Evolutionary conservation across 2,329 filamentous ascomycete species (phyloP).

Genomic region (Chaetomium sp.): DNA sequence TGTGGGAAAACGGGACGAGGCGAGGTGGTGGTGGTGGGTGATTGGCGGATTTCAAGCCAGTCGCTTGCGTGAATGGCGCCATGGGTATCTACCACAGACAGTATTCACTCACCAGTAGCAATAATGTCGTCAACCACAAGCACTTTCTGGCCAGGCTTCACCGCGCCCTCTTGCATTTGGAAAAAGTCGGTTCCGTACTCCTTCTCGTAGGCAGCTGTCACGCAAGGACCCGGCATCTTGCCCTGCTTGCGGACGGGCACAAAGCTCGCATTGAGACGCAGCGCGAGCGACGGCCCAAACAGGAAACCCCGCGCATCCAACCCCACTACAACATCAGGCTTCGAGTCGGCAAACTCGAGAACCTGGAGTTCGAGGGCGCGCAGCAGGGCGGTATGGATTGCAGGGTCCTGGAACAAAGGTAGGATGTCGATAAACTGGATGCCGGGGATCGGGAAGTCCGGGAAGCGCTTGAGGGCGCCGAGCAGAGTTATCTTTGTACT

Average conservation of each 20-base stretch:
- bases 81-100: background rate
- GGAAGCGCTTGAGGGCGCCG: slow-evolving; percentile 76
- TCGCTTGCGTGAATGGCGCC: slow-evolving; percentile 20
- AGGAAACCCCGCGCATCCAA: slow-evolving; percentile 94
- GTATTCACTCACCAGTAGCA: slow-evolving; percentile 76
- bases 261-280: slow-evolving; percentile 81
- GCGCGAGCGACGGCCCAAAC: slow-evolving; percentile 86
- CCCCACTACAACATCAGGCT: slow-evolving; percentile 88
- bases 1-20: slow-evolving; percentile 13
- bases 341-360: slow-evolving; percentile 54
- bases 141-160: slow-evolving; percentile 85
- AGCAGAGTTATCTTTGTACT: slow-evolving; percentile 71
- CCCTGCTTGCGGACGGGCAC: slow-evolving; percentile 93
- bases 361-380: slow-evolving; percentile 85
- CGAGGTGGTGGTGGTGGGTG: slow-evolving; percentile 17
- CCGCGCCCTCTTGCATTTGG: slow-evolving; percentile 87
- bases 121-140: slow-evolving; percentile 97
- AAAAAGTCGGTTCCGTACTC: slow-evolving; percentile 96
- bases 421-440: slow-evolving; percentile 98
- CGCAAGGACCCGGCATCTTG: slow-evolving; percentile 88
- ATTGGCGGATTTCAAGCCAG: slow-evolving; percentile 21
- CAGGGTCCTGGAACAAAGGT: slow-evolving; percentile 82
- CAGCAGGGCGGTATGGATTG: slow-evolving; percentile 74
- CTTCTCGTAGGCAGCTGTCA: slow-evolving; percentile 86
- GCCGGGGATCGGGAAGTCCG: slow-evolving; percentile 88